Base-by-base conservation (phyloP, 352 stramenopile genomes). In the Globisporangium nodosum region DNA sequence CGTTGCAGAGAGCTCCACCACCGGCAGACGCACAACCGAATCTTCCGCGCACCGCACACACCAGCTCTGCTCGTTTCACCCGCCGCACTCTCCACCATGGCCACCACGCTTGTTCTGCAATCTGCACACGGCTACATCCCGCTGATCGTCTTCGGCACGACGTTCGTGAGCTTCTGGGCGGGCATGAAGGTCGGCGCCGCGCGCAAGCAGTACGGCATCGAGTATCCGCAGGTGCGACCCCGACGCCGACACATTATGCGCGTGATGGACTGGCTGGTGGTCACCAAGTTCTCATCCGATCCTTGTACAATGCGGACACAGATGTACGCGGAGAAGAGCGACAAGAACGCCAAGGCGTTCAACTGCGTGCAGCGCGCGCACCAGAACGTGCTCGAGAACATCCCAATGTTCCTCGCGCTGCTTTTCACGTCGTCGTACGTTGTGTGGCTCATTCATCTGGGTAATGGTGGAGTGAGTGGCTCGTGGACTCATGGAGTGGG, bases 341-440 rank as follows among this genome's bases (percentile, higher is more conserved):
- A 92, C 62, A 94, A 97, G 70, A 84, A 97, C 63, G 88, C 77
- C 54, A 92, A 81, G 60, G 84, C 74, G 3, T 84, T 98, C 69
- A 98, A 97, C 76, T 96, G 87, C 56, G 71, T 97, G 55, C 92
- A 97, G 69, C 77, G 92, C 48, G 85, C 77, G 27, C 90, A 98
- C 74, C 92, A 98, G 68, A 95, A 98, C 62, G 69, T 96, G 47
- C 71, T 97, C 48, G 90, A 97, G 71, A 96, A 94, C 54, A 78
- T 91, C 49, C 83, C 87, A 2, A 54, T 77, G 1, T 92, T 87
- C 54, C 62, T 92, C 24, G 54, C 59, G 0, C 54, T 91, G 52
- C 67, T 88, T 20, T 50, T 85, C 49, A 77, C 76, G 11, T 88
- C 77, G 12, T 53, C 69, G 77, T 89, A 78, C 39, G 79, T 81